A percentile compares a stretch with the other conserved stretches of the same genome.
Evolutionary conservation across 108 stramenopile genomes (phyloP).

Genomic region (Stephanodiscus minutulus): DNA sequence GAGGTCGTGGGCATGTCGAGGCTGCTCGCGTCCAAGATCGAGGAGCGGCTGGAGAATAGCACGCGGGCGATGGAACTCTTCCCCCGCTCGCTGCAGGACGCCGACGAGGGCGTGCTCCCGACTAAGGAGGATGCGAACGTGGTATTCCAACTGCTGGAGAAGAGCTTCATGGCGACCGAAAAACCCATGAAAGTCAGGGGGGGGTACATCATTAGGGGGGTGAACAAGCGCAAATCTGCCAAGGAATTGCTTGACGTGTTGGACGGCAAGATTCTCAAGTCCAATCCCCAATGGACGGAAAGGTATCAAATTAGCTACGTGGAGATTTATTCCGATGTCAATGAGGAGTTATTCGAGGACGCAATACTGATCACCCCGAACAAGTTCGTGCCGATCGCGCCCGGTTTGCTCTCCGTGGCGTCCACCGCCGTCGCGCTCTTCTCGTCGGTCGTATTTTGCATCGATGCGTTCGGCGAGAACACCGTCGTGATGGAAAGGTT

Average conservation of each 20-base stretch:
- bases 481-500: slow-evolving; percentile 43
- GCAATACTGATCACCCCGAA: slow-evolving; percentile 51
- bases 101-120: slow-evolving; percentile 20
- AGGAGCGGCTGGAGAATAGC: slow-evolving; percentile 17
- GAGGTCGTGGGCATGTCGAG: slow-evolving; percentile 10
- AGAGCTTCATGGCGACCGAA: slow-evolving; percentile 45
- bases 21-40: slow-evolving; percentile 12
- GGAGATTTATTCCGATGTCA: slow-evolving; percentile 39
- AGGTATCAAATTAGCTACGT: slow-evolving; percentile 44
- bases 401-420: slow-evolving; percentile 7
- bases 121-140: slow-evolving; percentile 29
- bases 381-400: slow-evolving; percentile 41
- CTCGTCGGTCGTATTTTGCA: slow-evolving; percentile 44
- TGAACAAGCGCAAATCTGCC: slow-evolving; percentile 32
- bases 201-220: slow-evolving; percentile 63
- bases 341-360: slow-evolving; percentile 30
- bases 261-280: slow-evolving; percentile 39
- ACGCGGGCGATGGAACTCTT: slow-evolving; percentile 45
- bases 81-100: slow-evolving; percentile 27
- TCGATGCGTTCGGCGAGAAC: slow-evolving; percentile 54
- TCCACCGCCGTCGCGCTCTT: slow-evolving; percentile 38
- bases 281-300: slow-evolving; percentile 41
- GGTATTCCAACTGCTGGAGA: slow-evolving; percentile 39
- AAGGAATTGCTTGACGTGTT: slow-evolving; percentile 42
- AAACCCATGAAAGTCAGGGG: slow-evolving; percentile 48